These are phyloP conservation scores for Cephaloascus albidus DNA, from an alignment of 805 yeast species.

Conservation along the genomic window DNA sequence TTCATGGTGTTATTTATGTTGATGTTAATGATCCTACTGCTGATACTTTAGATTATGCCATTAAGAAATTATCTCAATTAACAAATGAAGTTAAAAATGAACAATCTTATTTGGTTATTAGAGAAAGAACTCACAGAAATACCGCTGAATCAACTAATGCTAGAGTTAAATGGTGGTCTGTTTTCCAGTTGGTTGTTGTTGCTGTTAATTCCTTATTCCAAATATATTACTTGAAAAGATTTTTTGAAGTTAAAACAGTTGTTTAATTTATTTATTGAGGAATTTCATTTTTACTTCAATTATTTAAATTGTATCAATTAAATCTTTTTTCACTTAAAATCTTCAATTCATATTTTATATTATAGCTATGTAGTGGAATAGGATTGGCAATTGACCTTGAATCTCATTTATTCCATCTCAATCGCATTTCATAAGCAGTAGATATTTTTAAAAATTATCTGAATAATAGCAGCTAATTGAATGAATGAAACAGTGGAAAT, in stretches of 20 bases:
- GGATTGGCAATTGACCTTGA: too few relatives aligned
- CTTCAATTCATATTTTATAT: too few relatives aligned
- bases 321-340: too few relatives aligned
- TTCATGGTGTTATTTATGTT: slow-evolving; percentile 85
- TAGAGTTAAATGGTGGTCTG: slow-evolving; percentile 97
- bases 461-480: too few relatives aligned
- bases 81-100: slow-evolving; percentile 88
- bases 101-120: slow-evolving; percentile 83
- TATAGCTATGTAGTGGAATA: too few relatives aligned
- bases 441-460: too few relatives aligned
- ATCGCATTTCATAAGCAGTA: too few relatives aligned
- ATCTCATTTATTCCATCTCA: too few relatives aligned
- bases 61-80: slow-evolving; percentile 62
- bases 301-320: too few relatives aligned
- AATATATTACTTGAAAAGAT: slow-evolving; percentile 86
- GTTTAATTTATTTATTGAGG: slow-evolving; percentile 48
- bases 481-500: too few relatives aligned
- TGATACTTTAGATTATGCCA: slow-evolving; percentile 78
- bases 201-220: slow-evolving; percentile 85
- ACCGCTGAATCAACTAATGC: slow-evolving; percentile 97
- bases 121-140: slow-evolving; percentile 97
- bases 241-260: slow-evolving; percentile 89
- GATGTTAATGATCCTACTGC: slow-evolving; percentile 69
- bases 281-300: too few relatives aligned
- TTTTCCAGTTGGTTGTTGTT: slow-evolving; percentile 82